Evolutionary conservation across 805 yeast genomes (phyloP).

Genomic region (Schizosaccharomyces cryophilus): DNA sequence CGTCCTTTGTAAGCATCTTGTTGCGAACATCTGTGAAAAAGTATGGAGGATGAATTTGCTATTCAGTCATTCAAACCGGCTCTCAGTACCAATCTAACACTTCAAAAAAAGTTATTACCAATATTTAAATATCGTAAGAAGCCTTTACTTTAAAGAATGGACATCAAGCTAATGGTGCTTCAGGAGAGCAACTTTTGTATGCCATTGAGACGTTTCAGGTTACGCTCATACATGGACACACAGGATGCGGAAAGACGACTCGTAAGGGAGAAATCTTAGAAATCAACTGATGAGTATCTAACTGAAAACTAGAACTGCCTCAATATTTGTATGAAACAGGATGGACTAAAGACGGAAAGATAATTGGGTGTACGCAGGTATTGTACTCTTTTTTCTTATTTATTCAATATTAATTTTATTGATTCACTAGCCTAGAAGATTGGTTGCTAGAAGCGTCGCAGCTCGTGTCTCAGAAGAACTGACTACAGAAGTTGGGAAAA

Average conservation of each 20-base stretch:
- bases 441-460: slow-evolving; percentile 27
- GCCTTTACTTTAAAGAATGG: not conserved
- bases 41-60: not conserved
- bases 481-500: slow-evolving; percentile 35
- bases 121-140: not conserved
- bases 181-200: slow-evolving; percentile 7
- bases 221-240: slow-evolving; percentile 8
- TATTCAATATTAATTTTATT: not conserved
- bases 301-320: slow-evolving; percentile 6
- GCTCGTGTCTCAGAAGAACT: slow-evolving; percentile 53
- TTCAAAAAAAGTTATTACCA: not conserved
- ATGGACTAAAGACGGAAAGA: slow-evolving; percentile 8
- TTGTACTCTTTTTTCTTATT: not conserved
- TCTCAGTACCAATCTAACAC: not conserved
- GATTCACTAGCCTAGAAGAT: slow-evolving; percentile 8
- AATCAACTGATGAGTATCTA: too few relatives aligned
- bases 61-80: not conserved
- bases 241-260: slow-evolving; percentile 11
- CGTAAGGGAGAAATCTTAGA: slow-evolving; percentile 4
- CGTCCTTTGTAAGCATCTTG: too few relatives aligned
- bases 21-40: not conserved
- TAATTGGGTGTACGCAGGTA: slow-evolving; percentile 46
- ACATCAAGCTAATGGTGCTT: not conserved
- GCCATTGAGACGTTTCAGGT: slow-evolving; percentile 7
- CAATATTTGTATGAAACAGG: slow-evolving; percentile 9